Evolutionary conservation across 2,329 filamentous ascomycete genomes (phyloP).

Genomic region (Penicillium carneum): DNA sequence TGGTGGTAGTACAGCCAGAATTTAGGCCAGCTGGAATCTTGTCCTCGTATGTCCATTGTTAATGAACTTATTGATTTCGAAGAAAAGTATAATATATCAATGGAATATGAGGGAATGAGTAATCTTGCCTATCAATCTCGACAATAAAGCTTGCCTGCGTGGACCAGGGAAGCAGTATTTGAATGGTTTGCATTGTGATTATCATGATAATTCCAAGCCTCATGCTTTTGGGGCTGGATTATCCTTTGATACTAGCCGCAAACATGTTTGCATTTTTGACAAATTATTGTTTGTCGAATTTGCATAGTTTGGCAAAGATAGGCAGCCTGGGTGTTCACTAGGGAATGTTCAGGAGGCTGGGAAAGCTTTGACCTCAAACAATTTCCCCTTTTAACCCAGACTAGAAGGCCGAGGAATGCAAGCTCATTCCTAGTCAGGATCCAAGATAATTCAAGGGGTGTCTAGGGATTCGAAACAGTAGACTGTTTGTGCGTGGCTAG

Average conservation of each 20-base stretch:
- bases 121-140: neutral
- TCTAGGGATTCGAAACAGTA: neutral
- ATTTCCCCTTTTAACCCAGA: conserved; percentile 7
- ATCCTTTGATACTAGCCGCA: neutral
- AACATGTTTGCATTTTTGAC: conserved; percentile 25
- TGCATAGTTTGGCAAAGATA: conserved; percentile 1
- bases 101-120: neutral
- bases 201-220: neutral
- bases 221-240: neutral
- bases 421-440: neutral
- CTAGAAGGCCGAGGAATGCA: conserved; percentile 3
- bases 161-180: neutral
- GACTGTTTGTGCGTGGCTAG: conserved; percentile 19
- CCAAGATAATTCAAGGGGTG: conserved; percentile 4
- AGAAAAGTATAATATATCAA: neutral
- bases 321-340: neutral
- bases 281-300: conserved; percentile 11
- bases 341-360: conserved; percentile 18
- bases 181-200: conserved; percentile 6
- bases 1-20: conserved; percentile 34
- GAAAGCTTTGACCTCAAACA: neutral
- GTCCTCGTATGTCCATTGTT: conserved; percentile 30
- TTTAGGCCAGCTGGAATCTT: conserved; percentile 35
- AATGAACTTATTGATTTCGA: neutral
- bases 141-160: neutral